phyloP scores from a whole-genome alignment of 306 rosid species.

The Casuarina cunninghamiana region DNA sequence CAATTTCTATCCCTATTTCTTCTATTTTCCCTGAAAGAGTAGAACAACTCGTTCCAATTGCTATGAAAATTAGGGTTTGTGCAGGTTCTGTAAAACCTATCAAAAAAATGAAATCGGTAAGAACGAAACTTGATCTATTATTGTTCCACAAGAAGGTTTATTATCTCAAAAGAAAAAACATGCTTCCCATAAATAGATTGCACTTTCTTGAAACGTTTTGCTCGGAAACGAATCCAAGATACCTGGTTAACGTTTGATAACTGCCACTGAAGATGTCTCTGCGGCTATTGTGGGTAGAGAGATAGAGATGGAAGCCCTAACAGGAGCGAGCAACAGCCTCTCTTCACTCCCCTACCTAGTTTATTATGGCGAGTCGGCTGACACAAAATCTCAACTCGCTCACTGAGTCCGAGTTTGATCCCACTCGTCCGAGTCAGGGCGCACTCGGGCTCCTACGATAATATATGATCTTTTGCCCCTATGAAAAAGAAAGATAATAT shows the following conservation, averaged over 20 bases:
- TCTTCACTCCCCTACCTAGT: constrained; percentile 38
- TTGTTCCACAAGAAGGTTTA: neutral
- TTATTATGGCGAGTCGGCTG: constrained; percentile 23
- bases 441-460: neutral
- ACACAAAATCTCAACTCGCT: constrained; percentile 34
- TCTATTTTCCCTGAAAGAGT: neutral
- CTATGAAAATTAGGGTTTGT: constrained; percentile 33
- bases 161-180: neutral
- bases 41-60: constrained; percentile 16
- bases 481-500: too few species aligned
- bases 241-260: constrained; percentile 38
- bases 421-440: constrained; percentile 32
- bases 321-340: constrained; percentile 26
- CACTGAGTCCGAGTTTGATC: constrained; percentile 26
- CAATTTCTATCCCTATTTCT: constrained; percentile 7
- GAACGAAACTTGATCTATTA: neutral
- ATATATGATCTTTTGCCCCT: too few species aligned
- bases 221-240: neutral
- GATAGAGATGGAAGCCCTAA: constrained; percentile 35
- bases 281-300: constrained; percentile 24
- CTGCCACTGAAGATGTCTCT: constrained; percentile 30
- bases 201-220: neutral
- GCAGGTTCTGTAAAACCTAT: constrained; percentile 29
- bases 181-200: neutral
- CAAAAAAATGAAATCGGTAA: constrained; percentile 1